Evolutionary conservation across 2,329 filamentous ascomycete genomes (phyloP).

Genomic region (Ilyonectria mors-panacis): DNA sequence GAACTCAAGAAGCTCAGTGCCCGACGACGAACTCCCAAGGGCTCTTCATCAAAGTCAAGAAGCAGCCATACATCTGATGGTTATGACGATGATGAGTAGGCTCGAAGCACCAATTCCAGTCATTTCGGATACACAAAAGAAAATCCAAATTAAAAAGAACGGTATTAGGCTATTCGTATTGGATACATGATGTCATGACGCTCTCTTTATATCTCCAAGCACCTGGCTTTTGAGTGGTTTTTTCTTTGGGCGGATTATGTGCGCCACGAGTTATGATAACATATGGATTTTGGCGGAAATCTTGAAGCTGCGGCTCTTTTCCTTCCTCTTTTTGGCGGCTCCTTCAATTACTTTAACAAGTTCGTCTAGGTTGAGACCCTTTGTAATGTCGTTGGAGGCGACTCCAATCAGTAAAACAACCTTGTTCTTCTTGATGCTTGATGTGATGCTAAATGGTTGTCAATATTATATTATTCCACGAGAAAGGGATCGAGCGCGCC

Average conservation of each 20-base stretch:
- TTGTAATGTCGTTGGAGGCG: constrained; percentile 43
- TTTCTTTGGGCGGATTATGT: constrained; percentile 33
- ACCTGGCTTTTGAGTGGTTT: constrained; percentile 28
- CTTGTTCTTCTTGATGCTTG: constrained; percentile 53
- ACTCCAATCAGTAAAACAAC: constrained; percentile 56
- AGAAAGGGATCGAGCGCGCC: neutral
- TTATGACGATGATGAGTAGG: constrained; percentile 46
- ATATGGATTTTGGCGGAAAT: constrained; percentile 50
- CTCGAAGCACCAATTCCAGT: constrained; percentile 35
- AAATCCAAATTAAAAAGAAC: constrained; percentile 27
- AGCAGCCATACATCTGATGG: constrained; percentile 44
- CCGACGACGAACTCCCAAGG: constrained; percentile 49
- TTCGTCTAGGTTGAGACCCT: constrained; percentile 52
- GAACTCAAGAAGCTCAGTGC: constrained; percentile 59
- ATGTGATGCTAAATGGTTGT: constrained; percentile 50
- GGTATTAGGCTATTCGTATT: constrained; percentile 27
- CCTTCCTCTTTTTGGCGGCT: constrained; percentile 51
- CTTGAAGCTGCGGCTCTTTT: constrained; percentile 52
- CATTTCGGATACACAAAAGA: constrained; percentile 34
- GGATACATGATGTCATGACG: constrained; percentile 38
- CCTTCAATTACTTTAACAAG: constrained; percentile 53
- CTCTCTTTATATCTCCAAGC: constrained; percentile 29
- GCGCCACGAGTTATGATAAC: constrained; percentile 42
- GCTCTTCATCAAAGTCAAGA: constrained; percentile 46
- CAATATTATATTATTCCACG: constrained; percentile 21